Evolutionary conservation across 2,329 filamentous ascomycete genomes (phyloP).

Genomic region (Byssoonygena ceratinophila): DNA sequence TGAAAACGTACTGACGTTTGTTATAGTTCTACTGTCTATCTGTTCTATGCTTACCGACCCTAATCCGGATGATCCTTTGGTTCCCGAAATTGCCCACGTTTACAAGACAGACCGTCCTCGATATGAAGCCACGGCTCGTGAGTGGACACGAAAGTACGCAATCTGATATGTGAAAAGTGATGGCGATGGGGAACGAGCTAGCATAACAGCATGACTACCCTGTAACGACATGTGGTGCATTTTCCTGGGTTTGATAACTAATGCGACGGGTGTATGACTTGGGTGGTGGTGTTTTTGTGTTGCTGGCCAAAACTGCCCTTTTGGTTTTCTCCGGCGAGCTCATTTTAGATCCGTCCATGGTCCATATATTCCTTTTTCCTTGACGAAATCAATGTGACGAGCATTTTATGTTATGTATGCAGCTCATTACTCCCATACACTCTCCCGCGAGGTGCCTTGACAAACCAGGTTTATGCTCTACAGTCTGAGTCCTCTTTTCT

Average conservation of each 20-base stretch:
- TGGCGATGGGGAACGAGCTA: background rate
- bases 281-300: constrained; percentile 11
- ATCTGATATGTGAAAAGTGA: constrained; percentile 49
- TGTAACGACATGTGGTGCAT: constrained; percentile 12
- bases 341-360: constrained; percentile 12
- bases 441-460: background rate
- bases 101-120: constrained; percentile 97
- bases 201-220: constrained; percentile 8
- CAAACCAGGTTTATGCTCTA: background rate
- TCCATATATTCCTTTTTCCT: background rate
- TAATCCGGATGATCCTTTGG: constrained; percentile 96
- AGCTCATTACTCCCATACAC: background rate
- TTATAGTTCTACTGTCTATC: constrained; percentile 83
- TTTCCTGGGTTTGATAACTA: constrained; percentile 12
- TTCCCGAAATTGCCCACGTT: constrained; percentile 97
- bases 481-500: background rate
- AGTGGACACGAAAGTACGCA: constrained; percentile 99
- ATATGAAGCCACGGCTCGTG: constrained; percentile 91
- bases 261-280: constrained; percentile 12
- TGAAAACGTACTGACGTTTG: constrained; percentile 4
- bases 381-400: constrained; percentile 7
- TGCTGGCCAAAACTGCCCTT: constrained; percentile 12
- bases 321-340: constrained; percentile 12
- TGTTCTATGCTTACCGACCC: constrained; percentile 99
- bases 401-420: constrained; percentile 11